Conservation (phyloP, 805 yeast species). For the Candida corydali region DNA sequence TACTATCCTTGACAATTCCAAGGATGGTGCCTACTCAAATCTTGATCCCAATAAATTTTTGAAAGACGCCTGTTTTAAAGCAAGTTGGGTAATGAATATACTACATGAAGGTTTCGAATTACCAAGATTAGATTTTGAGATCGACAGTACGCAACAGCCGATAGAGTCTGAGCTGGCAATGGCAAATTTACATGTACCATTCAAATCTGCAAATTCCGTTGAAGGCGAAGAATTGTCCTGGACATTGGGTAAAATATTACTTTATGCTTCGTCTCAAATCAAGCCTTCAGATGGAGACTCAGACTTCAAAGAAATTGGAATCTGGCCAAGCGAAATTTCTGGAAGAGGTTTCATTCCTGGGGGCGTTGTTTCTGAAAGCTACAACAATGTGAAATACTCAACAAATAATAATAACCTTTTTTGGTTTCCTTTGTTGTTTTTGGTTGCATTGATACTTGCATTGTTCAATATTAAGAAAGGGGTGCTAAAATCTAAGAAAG, state of each 20-base stretch:
- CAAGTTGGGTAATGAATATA: slow-evolving; percentile 87
- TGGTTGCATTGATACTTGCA: slow-evolving; percentile 16
- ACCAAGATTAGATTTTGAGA: slow-evolving; percentile 64
- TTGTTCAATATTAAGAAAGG: slow-evolving; percentile 11
- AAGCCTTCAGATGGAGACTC: slow-evolving; percentile 8
- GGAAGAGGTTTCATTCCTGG: slow-evolving; percentile 30
- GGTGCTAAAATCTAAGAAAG: slow-evolving; percentile 11
- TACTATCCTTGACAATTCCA: slow-evolving; percentile 42
- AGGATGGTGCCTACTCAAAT: slow-evolving; percentile 55
- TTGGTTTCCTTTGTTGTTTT: slow-evolving; percentile 14
- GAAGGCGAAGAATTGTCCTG: slow-evolving; percentile 88
- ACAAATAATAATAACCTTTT: slow-evolving; percentile 6
- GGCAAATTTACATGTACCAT: slow-evolving; percentile 47
- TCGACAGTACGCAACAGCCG: slow-evolving; percentile 18
- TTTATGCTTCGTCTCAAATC: slow-evolving; percentile 76
- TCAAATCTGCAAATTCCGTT: slow-evolving; percentile 77
- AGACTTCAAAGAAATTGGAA: slow-evolving; percentile 27
- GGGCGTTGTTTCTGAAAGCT: slow-evolving; percentile 11
- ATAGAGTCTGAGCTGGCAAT: slow-evolving; percentile 25
- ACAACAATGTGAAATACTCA: slow-evolving; percentile 11
- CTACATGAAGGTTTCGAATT: slow-evolving; percentile 89
- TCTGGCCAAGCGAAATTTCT: slow-evolving; percentile 37
- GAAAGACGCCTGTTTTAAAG: slow-evolving; percentile 84
- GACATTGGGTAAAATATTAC: slow-evolving; percentile 86
- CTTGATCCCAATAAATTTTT: slow-evolving; percentile 50